Evolutionary conservation across 306 rosid genomes (phyloP).

Genomic region (Casuarina glauca): DNA sequence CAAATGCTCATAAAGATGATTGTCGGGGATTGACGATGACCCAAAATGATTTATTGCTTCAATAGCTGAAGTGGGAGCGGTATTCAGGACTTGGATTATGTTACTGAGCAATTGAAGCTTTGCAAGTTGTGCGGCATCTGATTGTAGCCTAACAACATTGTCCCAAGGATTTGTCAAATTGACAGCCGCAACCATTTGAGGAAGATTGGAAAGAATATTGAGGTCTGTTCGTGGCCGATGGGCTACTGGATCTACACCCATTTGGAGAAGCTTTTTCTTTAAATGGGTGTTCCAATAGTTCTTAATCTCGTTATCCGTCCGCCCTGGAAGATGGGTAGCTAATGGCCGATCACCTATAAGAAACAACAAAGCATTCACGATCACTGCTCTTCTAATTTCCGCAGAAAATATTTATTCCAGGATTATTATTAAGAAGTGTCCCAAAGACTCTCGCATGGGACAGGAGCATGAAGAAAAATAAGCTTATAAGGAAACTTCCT

Average conservation of each 20-base stretch:
- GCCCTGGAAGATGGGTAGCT: constrained; percentile 78
- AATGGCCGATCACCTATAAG: constrained; percentile 73
- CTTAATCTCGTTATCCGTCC: constrained; percentile 84
- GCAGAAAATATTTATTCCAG: too few relatives aligned
- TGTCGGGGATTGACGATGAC: constrained; percentile 31
- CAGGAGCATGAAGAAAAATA: too few relatives aligned
- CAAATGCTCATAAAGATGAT: neutral
- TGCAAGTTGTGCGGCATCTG: constrained; percentile 47
- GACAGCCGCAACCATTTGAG: constrained; percentile 48
- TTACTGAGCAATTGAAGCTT: constrained; percentile 52
- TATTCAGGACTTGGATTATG: constrained; percentile 42
- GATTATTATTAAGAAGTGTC: too few relatives aligned
- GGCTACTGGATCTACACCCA: constrained; percentile 78
- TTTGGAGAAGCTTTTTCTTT: constrained; percentile 68
- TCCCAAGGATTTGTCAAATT: constrained; percentile 34
- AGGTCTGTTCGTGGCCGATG: constrained; percentile 60
- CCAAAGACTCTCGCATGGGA: too few relatives aligned
- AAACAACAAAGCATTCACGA: neutral
- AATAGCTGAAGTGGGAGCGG: constrained; percentile 20
- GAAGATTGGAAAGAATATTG: constrained; percentile 47
- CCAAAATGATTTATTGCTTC: constrained; percentile 39
- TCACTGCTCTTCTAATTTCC: neutral
- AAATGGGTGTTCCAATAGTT: constrained; percentile 84
- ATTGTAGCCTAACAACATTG: constrained; percentile 34
- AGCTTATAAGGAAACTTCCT: too few relatives aligned